Evolutionary conservation across 192 early-diverging fungal genomes (phyloP).

Genomic region (Umbelopsis ramanniana): DNA sequence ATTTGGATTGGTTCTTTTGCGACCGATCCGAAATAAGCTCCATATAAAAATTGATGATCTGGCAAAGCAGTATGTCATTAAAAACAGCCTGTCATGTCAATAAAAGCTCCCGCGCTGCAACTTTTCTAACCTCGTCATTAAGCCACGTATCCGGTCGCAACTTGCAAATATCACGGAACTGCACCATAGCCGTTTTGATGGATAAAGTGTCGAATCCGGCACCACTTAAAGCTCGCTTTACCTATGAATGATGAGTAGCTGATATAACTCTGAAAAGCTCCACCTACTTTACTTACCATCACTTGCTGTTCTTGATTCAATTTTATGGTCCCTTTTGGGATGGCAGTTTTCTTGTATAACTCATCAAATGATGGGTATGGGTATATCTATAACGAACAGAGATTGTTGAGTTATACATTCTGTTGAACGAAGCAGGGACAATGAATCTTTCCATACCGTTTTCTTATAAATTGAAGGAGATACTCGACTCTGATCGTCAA

Average conservation of each 20-base stretch:
- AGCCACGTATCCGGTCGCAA: slow-evolving; percentile 80
- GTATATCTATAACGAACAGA: neutral
- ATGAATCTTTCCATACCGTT: neutral
- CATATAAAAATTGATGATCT: slow-evolving; percentile 92
- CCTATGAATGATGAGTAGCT: neutral
- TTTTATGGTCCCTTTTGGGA: neutral
- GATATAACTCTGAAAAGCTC: neutral
- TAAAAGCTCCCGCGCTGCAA: neutral
- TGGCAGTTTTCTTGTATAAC: slow-evolving; percentile 22
- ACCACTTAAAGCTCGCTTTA: neutral
- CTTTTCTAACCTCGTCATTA: slow-evolving; percentile 83
- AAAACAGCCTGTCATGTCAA: neutral
- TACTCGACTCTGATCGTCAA: neutral
- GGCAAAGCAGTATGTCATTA: neutral
- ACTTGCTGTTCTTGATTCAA: neutral
- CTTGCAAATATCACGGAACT: slow-evolving; percentile 68
- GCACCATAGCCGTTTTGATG: slow-evolving; percentile 29
- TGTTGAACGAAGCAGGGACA: no score
- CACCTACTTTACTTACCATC: slow-evolving; percentile 1
- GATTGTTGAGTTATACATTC: no score
- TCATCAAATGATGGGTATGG: slow-evolving; percentile 23
- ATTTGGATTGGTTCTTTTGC: slow-evolving; percentile 36
- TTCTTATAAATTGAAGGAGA: neutral
- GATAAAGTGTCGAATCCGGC: neutral
- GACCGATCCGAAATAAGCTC: slow-evolving; percentile 74